phyloP scores from a whole-genome alignment of 2,329 filamentous ascomycete genomes.

The Metarhizium humberi region DNA sequence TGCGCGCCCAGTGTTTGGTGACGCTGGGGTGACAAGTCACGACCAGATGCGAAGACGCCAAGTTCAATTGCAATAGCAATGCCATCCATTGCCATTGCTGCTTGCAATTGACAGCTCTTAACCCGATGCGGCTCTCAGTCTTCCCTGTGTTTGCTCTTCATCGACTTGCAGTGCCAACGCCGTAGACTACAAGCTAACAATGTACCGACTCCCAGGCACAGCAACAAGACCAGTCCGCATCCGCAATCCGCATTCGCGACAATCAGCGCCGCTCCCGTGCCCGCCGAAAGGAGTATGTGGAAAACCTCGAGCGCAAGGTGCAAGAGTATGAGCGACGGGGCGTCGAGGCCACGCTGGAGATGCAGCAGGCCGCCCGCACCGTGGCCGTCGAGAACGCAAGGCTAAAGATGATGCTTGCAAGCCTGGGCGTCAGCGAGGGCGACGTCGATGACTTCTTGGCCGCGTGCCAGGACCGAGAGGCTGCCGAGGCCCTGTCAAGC shows the following conservation, averaged over 20 bases:
- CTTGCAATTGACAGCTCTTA: too few relatives aligned
- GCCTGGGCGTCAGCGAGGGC: constrained; percentile 26
- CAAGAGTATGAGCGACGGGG: constrained; percentile 38
- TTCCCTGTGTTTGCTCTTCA: too few relatives aligned
- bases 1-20: too few relatives aligned
- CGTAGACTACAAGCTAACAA: background rate
- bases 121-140: too few relatives aligned
- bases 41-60: too few relatives aligned
- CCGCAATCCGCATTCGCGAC: constrained; percentile 33
- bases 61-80: too few relatives aligned
- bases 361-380: constrained; percentile 42
- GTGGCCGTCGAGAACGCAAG: constrained; percentile 39
- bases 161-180: too few relatives aligned
- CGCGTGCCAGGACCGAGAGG: constrained; percentile 23
- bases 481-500: constrained; percentile 15
- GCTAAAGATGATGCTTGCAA: constrained; percentile 32
- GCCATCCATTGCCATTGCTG: too few relatives aligned
- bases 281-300: constrained; percentile 39
- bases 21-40: too few relatives aligned
- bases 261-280: constrained; percentile 45
- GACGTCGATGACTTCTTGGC: constrained; percentile 32
- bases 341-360: constrained; percentile 39
- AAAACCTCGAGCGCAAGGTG: constrained; percentile 35
- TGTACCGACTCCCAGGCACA: background rate
- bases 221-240: constrained; percentile 10